Evolutionary conservation across 306 rosid species (phyloP).

Genomic region (Lupinus albus): DNA sequence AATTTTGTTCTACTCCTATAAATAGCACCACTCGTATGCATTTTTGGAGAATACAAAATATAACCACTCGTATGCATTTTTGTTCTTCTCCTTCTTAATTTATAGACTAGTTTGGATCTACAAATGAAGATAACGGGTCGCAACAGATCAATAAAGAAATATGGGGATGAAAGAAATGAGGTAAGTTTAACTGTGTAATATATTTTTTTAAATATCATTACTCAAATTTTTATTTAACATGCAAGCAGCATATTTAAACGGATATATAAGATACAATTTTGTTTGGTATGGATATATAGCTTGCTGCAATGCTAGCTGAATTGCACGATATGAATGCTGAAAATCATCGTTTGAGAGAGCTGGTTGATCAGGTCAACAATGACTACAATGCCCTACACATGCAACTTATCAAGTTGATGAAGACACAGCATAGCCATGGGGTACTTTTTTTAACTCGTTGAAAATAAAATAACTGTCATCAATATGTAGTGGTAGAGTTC

Average conservation of each 20-base stretch:
- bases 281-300: slow-evolving; percentile 2
- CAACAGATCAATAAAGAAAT: slow-evolving; percentile 43
- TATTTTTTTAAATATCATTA: too few relatives aligned
- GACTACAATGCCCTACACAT: slow-evolving; percentile 48
- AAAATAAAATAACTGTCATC: too few relatives aligned
- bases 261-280: too few relatives aligned
- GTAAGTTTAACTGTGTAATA: background rate
- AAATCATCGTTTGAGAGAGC: slow-evolving; percentile 54
- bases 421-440: slow-evolving; percentile 40
- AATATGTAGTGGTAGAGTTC: too few relatives aligned
- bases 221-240: too few relatives aligned
- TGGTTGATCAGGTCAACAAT: slow-evolving; percentile 49
- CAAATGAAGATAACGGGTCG: slow-evolving; percentile 41
- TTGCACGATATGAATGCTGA: slow-evolving; percentile 53
- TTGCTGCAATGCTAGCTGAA: slow-evolving; percentile 46
- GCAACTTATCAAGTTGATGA: slow-evolving; percentile 43
- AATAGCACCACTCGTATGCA: too few relatives aligned
- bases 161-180: slow-evolving; percentile 42
- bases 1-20: too few relatives aligned
- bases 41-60: too few relatives aligned
- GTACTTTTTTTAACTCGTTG: background rate
- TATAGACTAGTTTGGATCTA: slow-evolving; percentile 65
- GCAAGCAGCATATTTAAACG: too few relatives aligned
- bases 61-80: too few relatives aligned
- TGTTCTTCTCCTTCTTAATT: background rate